Evolutionary conservation across 2,329 filamentous ascomycete genomes (phyloP).

Genomic region (Helotiales sp.): DNA sequence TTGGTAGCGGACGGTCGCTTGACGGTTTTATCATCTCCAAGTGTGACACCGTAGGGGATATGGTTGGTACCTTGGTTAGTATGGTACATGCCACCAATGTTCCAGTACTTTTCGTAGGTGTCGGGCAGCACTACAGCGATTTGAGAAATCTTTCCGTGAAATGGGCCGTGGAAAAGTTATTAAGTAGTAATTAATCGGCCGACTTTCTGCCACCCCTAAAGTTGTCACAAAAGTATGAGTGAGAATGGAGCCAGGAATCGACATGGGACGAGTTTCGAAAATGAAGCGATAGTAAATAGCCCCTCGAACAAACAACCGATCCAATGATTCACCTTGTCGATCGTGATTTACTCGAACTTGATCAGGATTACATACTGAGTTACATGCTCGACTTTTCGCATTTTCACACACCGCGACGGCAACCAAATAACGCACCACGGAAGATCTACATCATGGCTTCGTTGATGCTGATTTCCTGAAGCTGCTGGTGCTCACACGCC

Average conservation of each 20-base stretch:
- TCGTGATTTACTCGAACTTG: neutral
- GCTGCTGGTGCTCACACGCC: neutral
- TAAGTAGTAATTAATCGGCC: constrained; percentile 46
- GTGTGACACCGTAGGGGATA: constrained; percentile 98
- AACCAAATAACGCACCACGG: neutral
- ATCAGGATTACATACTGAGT: neutral
- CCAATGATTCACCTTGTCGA: neutral
- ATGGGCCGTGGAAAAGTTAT: constrained; percentile 70
- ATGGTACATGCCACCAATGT: constrained; percentile 98
- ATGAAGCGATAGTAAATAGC: neutral
- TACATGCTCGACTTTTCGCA: neutral
- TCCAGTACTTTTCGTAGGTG: constrained; percentile 89
- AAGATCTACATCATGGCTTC: neutral
- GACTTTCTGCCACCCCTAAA: constrained; percentile 5
- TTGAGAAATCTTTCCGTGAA: constrained; percentile 71
- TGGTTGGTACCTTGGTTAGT: constrained; percentile 85
- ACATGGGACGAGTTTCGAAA: neutral
- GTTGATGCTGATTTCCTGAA: neutral
- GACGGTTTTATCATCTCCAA: constrained; percentile 99
- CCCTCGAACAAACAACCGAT: neutral
- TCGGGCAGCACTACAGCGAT: constrained; percentile 72
- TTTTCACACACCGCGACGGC: neutral
- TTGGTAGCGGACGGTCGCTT: constrained; percentile 78
- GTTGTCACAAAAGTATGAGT: neutral
- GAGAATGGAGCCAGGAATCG: no score